Evolutionary conservation across 2,329 filamentous ascomycete species (phyloP).

Genomic region (Pyricularia grisea): DNA sequence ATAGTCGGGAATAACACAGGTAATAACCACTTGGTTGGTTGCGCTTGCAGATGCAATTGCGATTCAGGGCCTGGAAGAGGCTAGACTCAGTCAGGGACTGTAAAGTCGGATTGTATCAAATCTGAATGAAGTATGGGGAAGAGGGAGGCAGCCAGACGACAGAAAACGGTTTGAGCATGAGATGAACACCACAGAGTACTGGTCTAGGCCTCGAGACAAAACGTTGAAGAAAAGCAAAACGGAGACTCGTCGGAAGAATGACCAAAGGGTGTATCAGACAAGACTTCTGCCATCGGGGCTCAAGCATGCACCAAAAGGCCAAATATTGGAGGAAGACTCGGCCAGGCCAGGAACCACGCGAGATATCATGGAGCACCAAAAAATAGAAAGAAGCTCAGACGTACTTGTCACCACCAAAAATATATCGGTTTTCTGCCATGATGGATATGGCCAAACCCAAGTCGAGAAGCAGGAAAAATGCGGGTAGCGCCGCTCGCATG

Average conservation of each 20-base stretch:
- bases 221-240: not conserved
- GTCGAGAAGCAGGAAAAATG: not conserved
- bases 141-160: not conserved
- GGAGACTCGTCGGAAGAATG: not conserved
- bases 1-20: not conserved
- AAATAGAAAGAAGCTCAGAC: not conserved
- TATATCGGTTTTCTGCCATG: not conserved
- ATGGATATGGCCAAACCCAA: not conserved
- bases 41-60: not conserved
- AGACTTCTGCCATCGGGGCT: not conserved
- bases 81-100: not conserved
- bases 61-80: not conserved
- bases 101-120: not conserved
- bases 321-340: not conserved
- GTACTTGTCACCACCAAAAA: constrained; percentile 4
- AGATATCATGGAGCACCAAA: not conserved
- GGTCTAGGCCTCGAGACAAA: not conserved
- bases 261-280: not conserved
- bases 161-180: not conserved
- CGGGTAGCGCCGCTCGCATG: not conserved
- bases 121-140: not conserved
- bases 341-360: not conserved
- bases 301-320: not conserved
- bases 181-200: not conserved
- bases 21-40: not conserved